Conservation (phyloP, 495 filamentous ascomycete genomes). For the Aspergillus cristatus region DNA sequence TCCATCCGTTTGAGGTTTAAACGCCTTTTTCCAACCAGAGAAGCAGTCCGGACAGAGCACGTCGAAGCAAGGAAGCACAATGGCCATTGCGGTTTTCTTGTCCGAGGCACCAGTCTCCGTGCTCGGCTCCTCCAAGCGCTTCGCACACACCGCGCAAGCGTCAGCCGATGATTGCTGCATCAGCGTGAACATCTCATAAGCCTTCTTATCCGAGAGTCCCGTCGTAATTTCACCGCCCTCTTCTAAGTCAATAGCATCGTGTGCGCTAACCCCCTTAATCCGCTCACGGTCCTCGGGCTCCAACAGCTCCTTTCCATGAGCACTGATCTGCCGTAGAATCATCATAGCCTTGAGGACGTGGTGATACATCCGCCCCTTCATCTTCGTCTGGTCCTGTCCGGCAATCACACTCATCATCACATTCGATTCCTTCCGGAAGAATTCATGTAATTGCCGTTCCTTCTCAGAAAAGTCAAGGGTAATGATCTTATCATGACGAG, state of each 20-base stretch:
- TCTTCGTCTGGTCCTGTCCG: slow-evolving; percentile 42
- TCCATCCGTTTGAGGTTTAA: slow-evolving; percentile 10
- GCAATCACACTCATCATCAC: slow-evolving; percentile 51
- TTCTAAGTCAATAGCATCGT: slow-evolving; percentile 79
- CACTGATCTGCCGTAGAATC: slow-evolving; percentile 81
- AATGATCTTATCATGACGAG: slow-evolving; percentile 61
- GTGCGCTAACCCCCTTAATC: slow-evolving; percentile 65
- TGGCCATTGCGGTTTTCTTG: slow-evolving; percentile 54
- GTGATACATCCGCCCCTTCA: slow-evolving; percentile 77
- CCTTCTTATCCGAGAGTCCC: slow-evolving; percentile 51
- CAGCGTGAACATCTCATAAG: slow-evolving; percentile 72
- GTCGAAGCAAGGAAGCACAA: slow-evolving; percentile 78
- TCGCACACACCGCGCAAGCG: slow-evolving; percentile 56
- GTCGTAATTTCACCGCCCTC: slow-evolving; percentile 53
- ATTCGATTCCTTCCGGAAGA: slow-evolving; percentile 53
- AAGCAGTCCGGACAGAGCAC: slow-evolving; percentile 71
- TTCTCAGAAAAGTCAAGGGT: slow-evolving; percentile 46
- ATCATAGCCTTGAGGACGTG: slow-evolving; percentile 86
- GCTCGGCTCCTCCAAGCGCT: slow-evolving; percentile 42
- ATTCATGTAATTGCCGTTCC: slow-evolving; percentile 48
- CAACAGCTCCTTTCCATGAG: slow-evolving; percentile 82
- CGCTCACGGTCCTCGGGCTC: slow-evolving; percentile 69
- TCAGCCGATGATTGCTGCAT: slow-evolving; percentile 71
- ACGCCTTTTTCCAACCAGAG: slow-evolving; percentile 24
- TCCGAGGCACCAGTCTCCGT: slow-evolving; percentile 42